Evolutionary conservation across 2,329 filamentous ascomycete species (phyloP).

Genomic region (Monilinia fructicola): DNA sequence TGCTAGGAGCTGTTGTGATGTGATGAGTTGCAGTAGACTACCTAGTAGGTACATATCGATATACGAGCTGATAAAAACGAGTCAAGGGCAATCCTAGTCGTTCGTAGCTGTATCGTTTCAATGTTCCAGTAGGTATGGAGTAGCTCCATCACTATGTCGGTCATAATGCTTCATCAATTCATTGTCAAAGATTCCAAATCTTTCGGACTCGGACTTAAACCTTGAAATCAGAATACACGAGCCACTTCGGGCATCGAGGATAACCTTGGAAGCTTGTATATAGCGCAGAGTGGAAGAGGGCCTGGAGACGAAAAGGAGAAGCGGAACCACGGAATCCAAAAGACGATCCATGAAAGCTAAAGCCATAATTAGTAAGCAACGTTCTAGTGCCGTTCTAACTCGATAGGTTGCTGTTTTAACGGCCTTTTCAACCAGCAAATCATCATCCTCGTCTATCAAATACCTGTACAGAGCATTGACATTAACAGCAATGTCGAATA

Average conservation of each 20-base stretch:
- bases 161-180: background rate
- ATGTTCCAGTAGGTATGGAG: too few species aligned
- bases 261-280: background rate
- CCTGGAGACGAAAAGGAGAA: background rate
- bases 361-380: background rate
- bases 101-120: background rate
- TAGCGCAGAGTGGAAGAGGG: too few species aligned
- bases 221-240: too few species aligned
- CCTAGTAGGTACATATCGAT: too few species aligned
- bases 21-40: background rate
- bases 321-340: background rate
- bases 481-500: background rate
- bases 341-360: background rate
- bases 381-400: background rate
- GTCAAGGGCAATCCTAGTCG: background rate
- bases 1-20: constrained; percentile 9
- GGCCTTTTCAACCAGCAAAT: background rate
- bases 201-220: too few species aligned
- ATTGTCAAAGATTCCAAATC: too few species aligned
- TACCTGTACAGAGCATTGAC: background rate
- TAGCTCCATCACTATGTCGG: background rate
- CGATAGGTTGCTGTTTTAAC: background rate
- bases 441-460: constrained; percentile 4
- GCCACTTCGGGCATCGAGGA: background rate
- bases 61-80: too few species aligned